A percentile compares a stretch with the other conserved stretches of the same genome.
Conservation (phyloP, 495 filamentous ascomycete genomes). For the Lasiosphaeris hirsuta region DNA sequence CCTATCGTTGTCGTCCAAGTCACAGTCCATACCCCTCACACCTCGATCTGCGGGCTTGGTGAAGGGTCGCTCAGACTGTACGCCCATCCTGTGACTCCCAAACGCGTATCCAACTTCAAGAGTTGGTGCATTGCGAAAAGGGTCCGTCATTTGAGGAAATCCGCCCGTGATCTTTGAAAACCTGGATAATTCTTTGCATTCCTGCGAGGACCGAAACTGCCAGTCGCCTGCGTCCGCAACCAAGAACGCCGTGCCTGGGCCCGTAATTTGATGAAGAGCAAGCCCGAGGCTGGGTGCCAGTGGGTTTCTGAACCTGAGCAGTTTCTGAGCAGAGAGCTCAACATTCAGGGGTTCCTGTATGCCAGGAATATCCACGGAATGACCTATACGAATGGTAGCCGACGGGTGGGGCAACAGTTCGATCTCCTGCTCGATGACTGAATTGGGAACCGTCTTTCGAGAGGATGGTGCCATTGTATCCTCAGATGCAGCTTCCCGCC, state of each 20-base stretch:
- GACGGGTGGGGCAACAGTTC: conserved; percentile 21
- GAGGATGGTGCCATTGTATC: background rate
- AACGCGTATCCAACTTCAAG: conserved; percentile 26
- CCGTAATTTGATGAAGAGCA: conserved; percentile 16
- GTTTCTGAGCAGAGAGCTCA: conserved; percentile 21
- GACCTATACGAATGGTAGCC: conserved; percentile 19
- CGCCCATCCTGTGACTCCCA: conserved; percentile 19
- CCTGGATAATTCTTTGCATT: conserved; percentile 20
- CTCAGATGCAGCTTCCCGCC: conserved; percentile 2
- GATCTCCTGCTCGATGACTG: conserved; percentile 25
- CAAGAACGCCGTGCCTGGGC: conserved; percentile 19
- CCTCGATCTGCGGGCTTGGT: conserved; percentile 20
- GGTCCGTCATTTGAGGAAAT: background rate
- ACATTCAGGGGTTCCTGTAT: conserved; percentile 17
- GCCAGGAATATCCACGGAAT: conserved; percentile 18
- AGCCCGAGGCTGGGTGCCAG: conserved; percentile 19
- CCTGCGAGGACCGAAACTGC: conserved; percentile 12
- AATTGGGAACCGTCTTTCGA: conserved; percentile 4
- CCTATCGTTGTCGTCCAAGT: conserved; percentile 10
- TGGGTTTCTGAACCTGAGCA: background rate
- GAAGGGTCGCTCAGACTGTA: conserved; percentile 20
- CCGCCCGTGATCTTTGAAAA: conserved; percentile 16
- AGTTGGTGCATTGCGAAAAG: conserved; percentile 23
- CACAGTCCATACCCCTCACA: conserved; percentile 18
- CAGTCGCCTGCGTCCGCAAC: conserved; percentile 25